Conservation (phyloP, 139 green algal species). For the Tetradesmus obliquus region DNA sequence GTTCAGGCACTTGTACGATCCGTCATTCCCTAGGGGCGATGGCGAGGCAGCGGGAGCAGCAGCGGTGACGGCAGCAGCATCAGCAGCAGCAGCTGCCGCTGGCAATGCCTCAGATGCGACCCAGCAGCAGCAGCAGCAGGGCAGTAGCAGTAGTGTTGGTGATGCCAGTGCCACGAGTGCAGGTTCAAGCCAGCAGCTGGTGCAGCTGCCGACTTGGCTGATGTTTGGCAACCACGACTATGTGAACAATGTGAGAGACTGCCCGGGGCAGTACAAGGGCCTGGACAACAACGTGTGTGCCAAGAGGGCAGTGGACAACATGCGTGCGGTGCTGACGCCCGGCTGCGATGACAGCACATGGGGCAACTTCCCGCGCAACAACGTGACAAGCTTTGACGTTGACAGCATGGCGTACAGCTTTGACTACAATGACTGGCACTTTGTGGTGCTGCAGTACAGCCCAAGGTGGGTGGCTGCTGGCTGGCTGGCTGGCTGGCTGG, state of each 20-base stretch:
- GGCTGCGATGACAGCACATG: slow-evolving; percentile 24
- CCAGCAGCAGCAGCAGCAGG: neutral
- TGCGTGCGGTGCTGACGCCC: slow-evolving; percentile 38
- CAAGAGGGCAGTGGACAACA: slow-evolving; percentile 25
- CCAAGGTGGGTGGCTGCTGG: slow-evolving; percentile 25
- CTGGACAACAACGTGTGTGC: slow-evolving; percentile 25
- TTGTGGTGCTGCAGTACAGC: slow-evolving; percentile 48
- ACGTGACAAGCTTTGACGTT: slow-evolving; percentile 41
- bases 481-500: neutral
- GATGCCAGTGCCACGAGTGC: neutral
- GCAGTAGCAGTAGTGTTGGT: neutral
- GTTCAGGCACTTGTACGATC: slow-evolving; percentile 46
- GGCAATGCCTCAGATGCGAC: neutral
- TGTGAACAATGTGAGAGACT: slow-evolving; percentile 41
- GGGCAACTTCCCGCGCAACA: slow-evolving; percentile 10
- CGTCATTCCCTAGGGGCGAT: neutral
- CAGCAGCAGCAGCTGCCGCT: neutral
- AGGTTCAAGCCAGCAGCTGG: neutral
- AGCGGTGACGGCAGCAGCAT: neutral
- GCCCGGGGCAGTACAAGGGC: slow-evolving; percentile 16
- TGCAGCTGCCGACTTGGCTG: slow-evolving; percentile 42
- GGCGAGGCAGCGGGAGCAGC: neutral
- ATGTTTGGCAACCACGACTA: slow-evolving; percentile 51
- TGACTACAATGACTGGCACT: slow-evolving; percentile 45
- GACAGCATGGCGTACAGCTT: slow-evolving; percentile 48